phyloP scores from a whole-genome alignment of 1,284 basidiomycete genomes.

The Mrakiaceae sp. region DNA sequence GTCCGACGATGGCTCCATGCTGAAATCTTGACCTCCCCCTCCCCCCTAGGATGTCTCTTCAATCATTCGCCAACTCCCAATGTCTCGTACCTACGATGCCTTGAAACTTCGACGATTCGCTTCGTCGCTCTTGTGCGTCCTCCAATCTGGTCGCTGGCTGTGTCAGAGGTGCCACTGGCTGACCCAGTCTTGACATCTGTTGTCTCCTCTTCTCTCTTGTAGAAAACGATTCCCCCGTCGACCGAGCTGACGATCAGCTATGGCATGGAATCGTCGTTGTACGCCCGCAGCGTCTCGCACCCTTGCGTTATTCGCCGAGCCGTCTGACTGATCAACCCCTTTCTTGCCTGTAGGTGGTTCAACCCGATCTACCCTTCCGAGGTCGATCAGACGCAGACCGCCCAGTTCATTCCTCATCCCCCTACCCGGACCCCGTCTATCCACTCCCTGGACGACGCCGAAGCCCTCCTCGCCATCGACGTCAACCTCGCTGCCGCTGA shows the following conservation, averaged over 20 bases:
- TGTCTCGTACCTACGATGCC: slow-evolving; percentile 28
- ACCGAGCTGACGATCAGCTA: slow-evolving; percentile 17
- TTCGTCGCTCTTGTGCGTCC: slow-evolving; percentile 11
- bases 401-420: slow-evolving; percentile 1
- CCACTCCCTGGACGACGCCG: background rate
- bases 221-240: slow-evolving; percentile 14
- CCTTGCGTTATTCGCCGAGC: too few relatives aligned
- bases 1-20: too few relatives aligned
- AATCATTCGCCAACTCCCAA: slow-evolving; percentile 36
- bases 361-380: slow-evolving; percentile 10
- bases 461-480: background rate
- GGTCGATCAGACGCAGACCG: background rate
- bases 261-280: slow-evolving; percentile 11
- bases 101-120: slow-evolving; percentile 3
- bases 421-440: background rate
- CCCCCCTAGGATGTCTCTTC: slow-evolving; percentile 31
- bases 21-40: too few relatives aligned
- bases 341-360: background rate
- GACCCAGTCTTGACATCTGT: slow-evolving; percentile 25
- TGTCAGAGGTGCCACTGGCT: slow-evolving; percentile 19
- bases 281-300: too few relatives aligned
- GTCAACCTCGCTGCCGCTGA: too few relatives aligned
- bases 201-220: slow-evolving; percentile 34
- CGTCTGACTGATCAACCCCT: too few relatives aligned
- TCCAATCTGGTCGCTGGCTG: slow-evolving; percentile 26